phyloP scores from a whole-genome alignment of 768 basidiomycete species.

The Mycena belliarum region DNA sequence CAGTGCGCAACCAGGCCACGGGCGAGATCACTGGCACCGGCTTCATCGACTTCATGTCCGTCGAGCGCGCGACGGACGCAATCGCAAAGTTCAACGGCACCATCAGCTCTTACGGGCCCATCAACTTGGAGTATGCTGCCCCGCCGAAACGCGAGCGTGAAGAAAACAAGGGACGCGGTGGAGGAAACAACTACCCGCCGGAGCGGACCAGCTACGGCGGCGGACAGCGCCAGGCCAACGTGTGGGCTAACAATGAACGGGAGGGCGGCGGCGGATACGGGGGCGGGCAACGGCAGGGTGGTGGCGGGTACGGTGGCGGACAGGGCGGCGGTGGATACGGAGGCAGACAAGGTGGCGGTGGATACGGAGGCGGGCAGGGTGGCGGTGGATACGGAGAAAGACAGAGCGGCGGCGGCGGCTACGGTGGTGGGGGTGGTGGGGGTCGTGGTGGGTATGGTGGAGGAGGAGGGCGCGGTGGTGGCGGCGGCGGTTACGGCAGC shows the following conservation, averaged over 20 bases:
- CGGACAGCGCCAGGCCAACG: no score
- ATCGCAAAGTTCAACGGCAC: slow-evolving; percentile 43
- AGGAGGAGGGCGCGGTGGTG: background rate
- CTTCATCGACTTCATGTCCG: slow-evolving; percentile 54
- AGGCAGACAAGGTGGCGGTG: background rate
- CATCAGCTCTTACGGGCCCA: slow-evolving; percentile 35
- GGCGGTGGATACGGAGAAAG: background rate
- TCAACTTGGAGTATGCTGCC: slow-evolving; percentile 49
- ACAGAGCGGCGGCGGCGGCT: background rate
- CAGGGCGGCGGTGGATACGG: background rate
- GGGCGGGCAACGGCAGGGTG: background rate
- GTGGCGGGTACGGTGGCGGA: background rate
- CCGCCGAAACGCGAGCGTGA: no score
- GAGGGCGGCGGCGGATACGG: background rate
- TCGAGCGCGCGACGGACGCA: slow-evolving; percentile 50
- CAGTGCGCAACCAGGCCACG: slow-evolving; percentile 36
- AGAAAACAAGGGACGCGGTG: no score
- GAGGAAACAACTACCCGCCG: no score
- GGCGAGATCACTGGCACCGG: slow-evolving; percentile 36
- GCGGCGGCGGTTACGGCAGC: background rate
- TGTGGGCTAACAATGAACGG: background rate
- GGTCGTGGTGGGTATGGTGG: background rate
- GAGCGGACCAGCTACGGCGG: no score
- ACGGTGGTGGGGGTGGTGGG: background rate
- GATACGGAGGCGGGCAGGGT: background rate